Base-by-base conservation (phyloP, 306 rosid species). In the Cucurbita argyrosperma region DNA sequence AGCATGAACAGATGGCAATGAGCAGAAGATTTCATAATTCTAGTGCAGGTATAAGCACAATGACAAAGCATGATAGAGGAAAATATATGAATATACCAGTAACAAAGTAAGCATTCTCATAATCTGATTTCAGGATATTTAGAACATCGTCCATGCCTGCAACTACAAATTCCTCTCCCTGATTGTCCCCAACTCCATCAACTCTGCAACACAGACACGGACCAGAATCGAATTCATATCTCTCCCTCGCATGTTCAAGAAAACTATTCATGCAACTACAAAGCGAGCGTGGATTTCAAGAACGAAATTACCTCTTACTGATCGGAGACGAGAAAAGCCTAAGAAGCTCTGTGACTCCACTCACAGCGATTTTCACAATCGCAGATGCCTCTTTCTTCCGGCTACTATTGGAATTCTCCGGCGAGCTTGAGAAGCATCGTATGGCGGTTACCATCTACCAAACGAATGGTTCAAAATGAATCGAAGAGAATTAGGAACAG, bases 291-390 rank as follows among this genome's bases (percentile, higher is more conserved):
- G 8, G 13, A 65, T 65, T n/a, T 10, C 7, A 21, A 8, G 42
- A 51, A 45, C 37, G 35, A 8, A 74, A 47, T 10, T 18, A 85
- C 94, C 88, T 81, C 67, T 83, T 46, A 69, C 67, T 69, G 60
- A 26, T 37, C 74, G 82, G 76, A 72, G 83, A 81, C 79, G 96
- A 85, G 79, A 93, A 63, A 80, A 86, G 50, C 76, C 98, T 75
- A 54, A 90, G 87, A 73, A 90, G 83, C 83, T 89, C 89, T 0
- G 97, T 90, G 21, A 83, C 85, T 50, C 89, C 97, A 54, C 80
- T 85, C 6, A 93, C 97, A 0, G 86, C 90, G 43, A 86, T 56
- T 88, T 80, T 90, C 79, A 93, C 21, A 47, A 88, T 21, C 78
- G 58, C 79, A 49, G 96, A 85, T 15, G 97, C 79, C 53, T 83